Conservation (phyloP, 352 stramenopile species). For the Phytophthora boehmeriae region DNA sequence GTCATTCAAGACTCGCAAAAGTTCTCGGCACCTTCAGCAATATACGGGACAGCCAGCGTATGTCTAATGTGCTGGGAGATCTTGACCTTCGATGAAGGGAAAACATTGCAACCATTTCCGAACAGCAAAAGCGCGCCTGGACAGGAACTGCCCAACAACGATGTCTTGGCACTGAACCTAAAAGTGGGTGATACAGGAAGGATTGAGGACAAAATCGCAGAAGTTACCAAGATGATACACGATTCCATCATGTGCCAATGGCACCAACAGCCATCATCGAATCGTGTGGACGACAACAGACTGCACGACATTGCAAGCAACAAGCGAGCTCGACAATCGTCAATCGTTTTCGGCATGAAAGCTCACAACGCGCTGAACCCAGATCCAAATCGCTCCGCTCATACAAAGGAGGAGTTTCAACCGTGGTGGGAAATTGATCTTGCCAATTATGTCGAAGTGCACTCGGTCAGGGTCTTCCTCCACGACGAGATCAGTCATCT, state of each 20-base stretch:
- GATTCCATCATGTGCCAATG: constrained; percentile 41
- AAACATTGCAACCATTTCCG: not conserved
- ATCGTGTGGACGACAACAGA: constrained; percentile 9
- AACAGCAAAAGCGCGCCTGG: not conserved
- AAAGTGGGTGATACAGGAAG: not conserved
- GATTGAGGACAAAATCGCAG: constrained; percentile 9
- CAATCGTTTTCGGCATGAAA: constrained; percentile 43
- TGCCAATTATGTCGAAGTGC: constrained; percentile 53
- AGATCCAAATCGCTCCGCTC: constrained; percentile 34
- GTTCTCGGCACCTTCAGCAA: constrained; percentile 35
- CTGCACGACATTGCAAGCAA: constrained; percentile 45
- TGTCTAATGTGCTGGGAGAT: constrained; percentile 57
- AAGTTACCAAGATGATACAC: constrained; percentile 42
- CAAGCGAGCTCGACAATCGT: constrained; percentile 54
- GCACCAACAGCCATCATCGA: constrained; percentile 26
- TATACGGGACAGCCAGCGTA: constrained; percentile 48
- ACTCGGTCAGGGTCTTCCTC: constrained; percentile 55
- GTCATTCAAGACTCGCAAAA: constrained; percentile 54
- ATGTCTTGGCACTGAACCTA: not conserved
- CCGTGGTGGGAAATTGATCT: constrained; percentile 66
- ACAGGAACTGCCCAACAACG: not conserved
- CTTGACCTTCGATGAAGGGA: constrained; percentile 37
- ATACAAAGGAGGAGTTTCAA: constrained; percentile 58
- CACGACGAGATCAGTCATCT: constrained; percentile 42
- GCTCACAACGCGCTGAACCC: constrained; percentile 42